These are phyloP conservation scores for Brettanomyces bruxellensis DNA, from an alignment of 805 yeast genomes.

Conservation along the genomic window DNA sequence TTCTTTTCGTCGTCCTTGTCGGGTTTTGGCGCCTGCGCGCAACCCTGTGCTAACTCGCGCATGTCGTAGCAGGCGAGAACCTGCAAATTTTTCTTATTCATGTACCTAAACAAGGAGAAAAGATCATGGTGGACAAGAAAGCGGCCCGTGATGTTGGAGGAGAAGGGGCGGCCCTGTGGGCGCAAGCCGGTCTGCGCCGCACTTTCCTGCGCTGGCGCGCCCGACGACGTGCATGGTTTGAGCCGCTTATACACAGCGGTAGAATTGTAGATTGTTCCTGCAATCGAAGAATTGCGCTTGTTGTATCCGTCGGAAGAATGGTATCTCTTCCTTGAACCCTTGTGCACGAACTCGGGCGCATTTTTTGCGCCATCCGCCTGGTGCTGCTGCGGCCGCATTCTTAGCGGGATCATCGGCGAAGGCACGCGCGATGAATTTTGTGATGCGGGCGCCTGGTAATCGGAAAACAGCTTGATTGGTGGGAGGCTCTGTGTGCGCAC, in stretches of 20 bases:
- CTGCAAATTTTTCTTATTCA: constrained; percentile 16
- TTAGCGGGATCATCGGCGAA: too few species aligned
- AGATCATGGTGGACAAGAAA: constrained; percentile 21
- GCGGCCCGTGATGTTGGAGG: constrained; percentile 19
- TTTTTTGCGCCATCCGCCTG: too few species aligned
- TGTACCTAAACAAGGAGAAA: constrained; percentile 14
- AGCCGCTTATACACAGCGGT: constrained; percentile 18
- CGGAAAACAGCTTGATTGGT: too few species aligned
- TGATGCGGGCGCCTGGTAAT: too few species aligned
- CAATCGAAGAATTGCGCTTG: constrained; percentile 10
- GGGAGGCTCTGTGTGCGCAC: too few species aligned
- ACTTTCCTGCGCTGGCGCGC: constrained; percentile 2
- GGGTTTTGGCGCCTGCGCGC: too few species aligned
- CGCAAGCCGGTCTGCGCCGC: constrained; percentile 4
- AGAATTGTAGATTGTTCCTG: constrained; percentile 19
- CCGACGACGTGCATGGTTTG: constrained; percentile 7
- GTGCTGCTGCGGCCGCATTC: too few species aligned
- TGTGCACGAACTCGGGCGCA: too few species aligned
- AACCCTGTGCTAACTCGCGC: not conserved
- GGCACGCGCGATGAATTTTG: too few species aligned
- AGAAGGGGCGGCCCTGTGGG: constrained; percentile 30
- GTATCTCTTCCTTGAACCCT: not conserved
- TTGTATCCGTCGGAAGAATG: not conserved
- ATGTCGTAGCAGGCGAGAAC: constrained; percentile 14
- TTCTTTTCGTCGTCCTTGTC: not conserved